Base-by-base conservation (phyloP, 768 basidiomycete species). In the Strobilomyces echinocephalus region DNA sequence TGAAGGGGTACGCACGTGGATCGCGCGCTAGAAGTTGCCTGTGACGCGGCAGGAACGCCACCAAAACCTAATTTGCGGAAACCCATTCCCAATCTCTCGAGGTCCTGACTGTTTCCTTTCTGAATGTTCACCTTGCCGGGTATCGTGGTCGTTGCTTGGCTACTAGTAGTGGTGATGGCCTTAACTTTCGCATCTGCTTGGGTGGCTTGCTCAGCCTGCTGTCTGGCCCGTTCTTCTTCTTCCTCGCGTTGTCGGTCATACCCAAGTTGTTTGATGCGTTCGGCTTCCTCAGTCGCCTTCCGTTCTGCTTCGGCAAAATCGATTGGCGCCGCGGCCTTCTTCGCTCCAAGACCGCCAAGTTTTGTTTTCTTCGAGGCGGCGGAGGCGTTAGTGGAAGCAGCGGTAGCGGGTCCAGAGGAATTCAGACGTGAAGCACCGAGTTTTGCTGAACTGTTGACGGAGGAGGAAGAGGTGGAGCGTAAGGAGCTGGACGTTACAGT, bases 241-340 rank as follows among this genome's bases (percentile, higher is more conserved):
- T 88, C 89, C 68, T 97, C 91, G 38, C 82, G 76, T 64, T 85
- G 80, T 18, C 89, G 80, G 66, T 97, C 92, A 65, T 97, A 97
- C 0, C 95, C 95, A 16, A 97, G 79, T 60, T 94, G 84, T 68
- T 90, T 88, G 68, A 94, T 82, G 53, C 93, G 79, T 70, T 95
- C 95, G 24, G 92, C 94, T 68, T 98, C 97, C 63, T 93, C 95
- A 26, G 80, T 67, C 0, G 97, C 97, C 60, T 87, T 88, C 28
- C 87, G 77, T 69, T 98, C 95, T 0, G 93, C 97, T 61, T 92
- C 92, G 18, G 88, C 97, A 67, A 99, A 99, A 72, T 97, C 85
- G 60, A 97, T 85, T 1, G 88, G 80, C 3, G 80, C 69, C 8
- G 82, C 85, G 0, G 92, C 81, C 69, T 92, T 95, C 66, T 88